Base-by-base conservation (phyloP, 805 yeast genomes). In the Ogataea populi-albae region DNA sequence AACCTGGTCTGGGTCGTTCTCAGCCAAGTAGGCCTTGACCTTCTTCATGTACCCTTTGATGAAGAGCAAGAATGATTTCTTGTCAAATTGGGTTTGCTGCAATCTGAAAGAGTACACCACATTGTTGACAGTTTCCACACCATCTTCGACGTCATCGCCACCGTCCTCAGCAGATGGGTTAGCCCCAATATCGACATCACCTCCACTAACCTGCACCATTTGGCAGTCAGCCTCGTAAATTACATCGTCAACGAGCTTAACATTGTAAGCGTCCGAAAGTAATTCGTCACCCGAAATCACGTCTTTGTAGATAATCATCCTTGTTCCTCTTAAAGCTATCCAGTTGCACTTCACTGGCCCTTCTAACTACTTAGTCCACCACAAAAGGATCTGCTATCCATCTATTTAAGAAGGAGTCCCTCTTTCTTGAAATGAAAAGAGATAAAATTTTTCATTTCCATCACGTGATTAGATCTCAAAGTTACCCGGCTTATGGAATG, bases 121-220 rank as follows among this genome's bases (percentile, higher is more conserved):
- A 77, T 93, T 93, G 95, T 91, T 93, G 66, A 93, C 97, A 59
- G 86, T 77, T 72, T 83, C 91, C 57, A 75, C 74, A 69, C 82
- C 86, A 36, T 85, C 95, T 59, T 87, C 98, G 35, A 79, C 65
- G 40, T 69, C 89, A 23, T 84, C 96, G 37, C 64, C 87, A 65
- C 73, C 97, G 55, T 75, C 98, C 74, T 93, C 98, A 54, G 98
- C 97, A 60, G 96, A 87, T 64, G 98, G 97, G 83, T 93, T 93
- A 62, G 96, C 98, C 74, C 98, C 98, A 68, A 93, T 93, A 70
- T 93, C 98, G 57, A 93, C 80, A 64, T 93, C 93, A 61, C 79
- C 97, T 64, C 87, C 85, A 27, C 67, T 65, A 60, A 93, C 87
- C 59, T 74, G 81, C 68, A 93, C 79, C 93, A 88, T 81, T 60